Evolutionary conservation across 2,329 filamentous ascomycete genomes (phyloP).

Genomic region (Thermoascus crustaceus): DNA sequence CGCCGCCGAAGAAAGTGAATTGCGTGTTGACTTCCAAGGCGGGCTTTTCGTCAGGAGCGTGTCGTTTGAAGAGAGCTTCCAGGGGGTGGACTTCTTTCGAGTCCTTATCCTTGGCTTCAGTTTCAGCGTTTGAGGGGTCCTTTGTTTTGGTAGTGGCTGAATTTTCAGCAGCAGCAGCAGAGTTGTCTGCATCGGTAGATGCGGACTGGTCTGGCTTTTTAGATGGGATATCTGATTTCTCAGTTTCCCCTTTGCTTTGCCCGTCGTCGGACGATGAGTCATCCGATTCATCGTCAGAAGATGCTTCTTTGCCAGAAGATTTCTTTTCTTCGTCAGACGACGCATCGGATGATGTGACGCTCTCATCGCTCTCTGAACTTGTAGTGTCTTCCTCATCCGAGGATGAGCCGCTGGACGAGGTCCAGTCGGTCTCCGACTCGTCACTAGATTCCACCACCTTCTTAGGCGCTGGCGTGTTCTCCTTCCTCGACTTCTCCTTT

Average conservation of each 20-base stretch:
- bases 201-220: background rate
- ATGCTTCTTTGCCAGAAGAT: conserved; percentile 18
- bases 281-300: conserved; percentile 18
- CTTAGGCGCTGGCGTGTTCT: conserved; percentile 8
- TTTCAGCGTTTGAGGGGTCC: no score
- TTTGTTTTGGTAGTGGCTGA: no score
- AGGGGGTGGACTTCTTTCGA: conserved; percentile 62
- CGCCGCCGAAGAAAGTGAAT: conserved; percentile 71
- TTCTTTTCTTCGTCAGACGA: conserved; percentile 20
- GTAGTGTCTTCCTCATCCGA: conserved; percentile 20
- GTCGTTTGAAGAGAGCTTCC: conserved; percentile 82
- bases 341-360: conserved; percentile 15
- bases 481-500: conserved; percentile 6
- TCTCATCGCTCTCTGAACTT: conserved; percentile 19
- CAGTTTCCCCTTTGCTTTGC: conserved; percentile 13
- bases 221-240: background rate
- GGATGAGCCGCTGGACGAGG: conserved; percentile 27
- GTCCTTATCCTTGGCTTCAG: conserved; percentile 32
- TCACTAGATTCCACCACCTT: conserved; percentile 12
- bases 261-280: no score
- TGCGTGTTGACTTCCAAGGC: conserved; percentile 42
- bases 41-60: conserved; percentile 38
- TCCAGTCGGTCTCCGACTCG: conserved; percentile 24
- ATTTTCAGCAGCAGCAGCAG: conserved; percentile 9
- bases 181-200: conserved; percentile 5